Base-by-base conservation (phyloP, 2,329 filamentous ascomycete genomes). In the Macrophomina phaseolina region DNA sequence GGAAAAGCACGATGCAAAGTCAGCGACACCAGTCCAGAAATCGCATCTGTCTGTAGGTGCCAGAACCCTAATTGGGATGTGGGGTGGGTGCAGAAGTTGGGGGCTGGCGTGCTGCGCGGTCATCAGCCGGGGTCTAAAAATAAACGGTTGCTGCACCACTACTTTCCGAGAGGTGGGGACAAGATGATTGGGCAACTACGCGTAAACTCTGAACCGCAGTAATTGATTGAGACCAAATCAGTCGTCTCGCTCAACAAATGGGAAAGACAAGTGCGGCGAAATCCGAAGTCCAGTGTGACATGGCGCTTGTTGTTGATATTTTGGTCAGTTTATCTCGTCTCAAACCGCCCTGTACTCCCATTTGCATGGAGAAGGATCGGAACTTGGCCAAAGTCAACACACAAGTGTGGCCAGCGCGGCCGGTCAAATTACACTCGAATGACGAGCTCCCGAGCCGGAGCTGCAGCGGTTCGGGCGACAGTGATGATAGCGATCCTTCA, bases 41-140 rank as follows among this genome's bases (percentile, higher is more conserved):
- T 8, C 8, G 42, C 30, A 38, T 11, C 46, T 49, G 32, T 12
- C 23, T 62, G 42, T 62, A 46, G 58, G n/a, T 62, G 58, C 18
- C 4, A 23, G 49, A 23, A 12, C 49, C 45, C 58, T 40, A 49
- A 62, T 62, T n/a, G 32, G 23, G 58, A n/a, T 28, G 58, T 30
- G 58, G 58, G 58, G 58, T 49, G 45, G 40, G 23, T 23, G 45
- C 58, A 38, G 32, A 14, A 30, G n/a, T 34, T 60, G 30, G 58
- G 42, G 58, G 45, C 45, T 62, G 58, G 28, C 42, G 6, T 40
- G 28, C 14, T 48, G 56, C n/a, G 42, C 42, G 11, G 58, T 62
- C 58, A 49, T 42, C 58, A 36, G 55, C 55, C 46, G 45, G n/a
- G 16, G 12, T 36, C 58, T 62, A 62, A 62, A 62, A 62, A 62